phyloP scores from a whole-genome alignment of 139 green algal genomes.

The Chlamydomonas applanata region DNA sequence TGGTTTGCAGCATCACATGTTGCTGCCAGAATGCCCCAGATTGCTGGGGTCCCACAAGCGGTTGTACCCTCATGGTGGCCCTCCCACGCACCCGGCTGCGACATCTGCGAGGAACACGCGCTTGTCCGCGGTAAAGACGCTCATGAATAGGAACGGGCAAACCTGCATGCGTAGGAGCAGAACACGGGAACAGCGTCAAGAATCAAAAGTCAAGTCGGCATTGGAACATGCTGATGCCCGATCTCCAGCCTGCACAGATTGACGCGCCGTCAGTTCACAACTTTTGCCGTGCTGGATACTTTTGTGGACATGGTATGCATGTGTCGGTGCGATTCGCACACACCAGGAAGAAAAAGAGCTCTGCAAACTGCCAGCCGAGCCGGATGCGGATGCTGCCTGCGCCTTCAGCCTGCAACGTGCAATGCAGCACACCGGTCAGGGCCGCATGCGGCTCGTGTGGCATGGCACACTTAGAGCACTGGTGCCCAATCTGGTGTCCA shows the following conservation, averaged over 20 bases:
- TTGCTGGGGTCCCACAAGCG: neutral
- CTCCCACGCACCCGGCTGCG: conserved; percentile 10
- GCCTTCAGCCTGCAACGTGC: neutral
- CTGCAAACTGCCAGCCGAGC: conserved; percentile 47
- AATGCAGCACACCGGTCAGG: no score
- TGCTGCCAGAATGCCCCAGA: no score
- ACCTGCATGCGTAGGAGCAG: conserved; percentile 20
- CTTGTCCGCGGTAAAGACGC: conserved; percentile 61
- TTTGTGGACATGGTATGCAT: neutral
- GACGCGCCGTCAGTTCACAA: neutral
- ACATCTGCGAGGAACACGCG: conserved; percentile 37
- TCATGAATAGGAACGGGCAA: conserved; percentile 67
- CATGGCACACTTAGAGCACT: no score
- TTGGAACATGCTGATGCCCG: neutral
- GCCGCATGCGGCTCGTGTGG: no score
- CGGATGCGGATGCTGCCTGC: conserved; percentile 21
- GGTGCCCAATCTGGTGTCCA: no score
- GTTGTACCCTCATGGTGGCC: neutral
- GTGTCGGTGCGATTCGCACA: no score
- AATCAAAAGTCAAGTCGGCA: no score
- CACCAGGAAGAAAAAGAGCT: conserved; percentile 55
- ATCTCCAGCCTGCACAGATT: neutral
- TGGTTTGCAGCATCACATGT: no score
- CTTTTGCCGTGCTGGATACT: neutral
- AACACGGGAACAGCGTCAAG: neutral